Conservation (phyloP, 2,329 filamentous ascomycete species). For the Setomelanomma holmii region DNA sequence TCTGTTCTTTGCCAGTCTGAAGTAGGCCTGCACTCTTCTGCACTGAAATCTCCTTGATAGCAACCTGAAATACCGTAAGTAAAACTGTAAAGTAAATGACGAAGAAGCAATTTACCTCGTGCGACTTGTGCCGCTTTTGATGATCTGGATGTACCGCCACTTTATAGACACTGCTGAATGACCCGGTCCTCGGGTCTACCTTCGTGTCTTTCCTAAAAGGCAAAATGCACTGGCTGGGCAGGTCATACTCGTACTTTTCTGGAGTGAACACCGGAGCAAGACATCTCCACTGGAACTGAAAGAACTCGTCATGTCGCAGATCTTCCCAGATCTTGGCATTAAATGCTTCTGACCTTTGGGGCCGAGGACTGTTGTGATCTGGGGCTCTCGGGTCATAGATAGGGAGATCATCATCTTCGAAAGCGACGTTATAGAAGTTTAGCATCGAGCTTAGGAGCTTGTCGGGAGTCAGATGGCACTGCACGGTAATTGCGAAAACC, state of each 20-base stretch:
- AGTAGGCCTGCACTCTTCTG: not conserved
- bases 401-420: constrained; percentile 10
- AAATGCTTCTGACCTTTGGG: not conserved
- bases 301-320: constrained; percentile 9
- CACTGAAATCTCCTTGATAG: constrained; percentile 15
- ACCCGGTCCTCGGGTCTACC: constrained; percentile 3
- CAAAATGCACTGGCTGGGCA: constrained; percentile 12
- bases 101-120: no score
- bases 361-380: not conserved
- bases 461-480: not conserved
- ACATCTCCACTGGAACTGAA: constrained; percentile 20
- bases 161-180: constrained; percentile 14
- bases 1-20: no score
- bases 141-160: constrained; percentile 15
- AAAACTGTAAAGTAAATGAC: no score
- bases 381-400: not conserved
- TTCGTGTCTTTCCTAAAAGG: constrained; percentile 10
- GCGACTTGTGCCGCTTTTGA: not conserved
- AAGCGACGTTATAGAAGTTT: not conserved
- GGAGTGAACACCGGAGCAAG: constrained; percentile 15
- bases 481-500: constrained; percentile 12
- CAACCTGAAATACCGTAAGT: constrained; percentile 11
- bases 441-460: constrained; percentile 1
- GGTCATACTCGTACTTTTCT: constrained; percentile 8
- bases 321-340: constrained; percentile 4